Evolutionary conservation across 1,284 basidiomycete genomes (phyloP).

Genomic region (Agaricales sp.): DNA sequence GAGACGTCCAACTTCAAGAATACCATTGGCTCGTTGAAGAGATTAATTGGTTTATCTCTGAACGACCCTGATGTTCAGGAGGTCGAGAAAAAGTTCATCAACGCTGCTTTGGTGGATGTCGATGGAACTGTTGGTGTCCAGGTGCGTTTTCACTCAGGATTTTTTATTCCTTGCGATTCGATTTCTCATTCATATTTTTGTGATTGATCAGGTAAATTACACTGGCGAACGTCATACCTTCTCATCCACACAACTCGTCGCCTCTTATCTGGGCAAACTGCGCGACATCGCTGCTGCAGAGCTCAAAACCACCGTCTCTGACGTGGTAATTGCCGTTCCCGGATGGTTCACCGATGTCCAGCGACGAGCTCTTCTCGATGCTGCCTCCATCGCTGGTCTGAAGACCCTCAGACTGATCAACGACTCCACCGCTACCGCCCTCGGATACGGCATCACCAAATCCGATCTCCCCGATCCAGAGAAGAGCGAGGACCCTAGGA

Average conservation of each 20-base stretch:
- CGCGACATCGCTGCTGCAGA: constrained; percentile 78
- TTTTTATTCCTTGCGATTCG: constrained; percentile 1
- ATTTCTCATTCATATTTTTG: constrained; percentile 8
- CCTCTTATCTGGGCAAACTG: constrained; percentile 80
- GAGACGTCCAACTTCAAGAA: constrained; percentile 98
- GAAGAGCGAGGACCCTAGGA: constrained; percentile 53
- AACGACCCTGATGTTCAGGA: constrained; percentile 71
- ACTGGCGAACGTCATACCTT: constrained; percentile 71
- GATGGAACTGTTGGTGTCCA: constrained; percentile 74
- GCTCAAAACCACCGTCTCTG: constrained; percentile 77
- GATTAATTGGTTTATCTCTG: constrained; percentile 72
- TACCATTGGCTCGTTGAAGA: constrained; percentile 85
- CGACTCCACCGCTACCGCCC: constrained; percentile 86
- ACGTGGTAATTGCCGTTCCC: constrained; percentile 89
- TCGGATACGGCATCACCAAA: constrained; percentile 96
- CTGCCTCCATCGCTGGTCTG: constrained; percentile 79
- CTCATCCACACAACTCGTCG: constrained; percentile 81
- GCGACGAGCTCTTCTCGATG: constrained; percentile 79
- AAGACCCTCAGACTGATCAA: constrained; percentile 90
- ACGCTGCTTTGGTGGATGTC: constrained; percentile 76
- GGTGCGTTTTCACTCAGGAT: constrained; percentile 51
- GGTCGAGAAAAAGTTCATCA: constrained; percentile 83
- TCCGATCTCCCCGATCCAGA: constrained; percentile 72
- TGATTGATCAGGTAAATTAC: constrained; percentile 63
- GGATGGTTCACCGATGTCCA: constrained; percentile 93